Conservation (phyloP, 129 eudicot genomes). For the Chrysanthemum lavandulifolium region DNA sequence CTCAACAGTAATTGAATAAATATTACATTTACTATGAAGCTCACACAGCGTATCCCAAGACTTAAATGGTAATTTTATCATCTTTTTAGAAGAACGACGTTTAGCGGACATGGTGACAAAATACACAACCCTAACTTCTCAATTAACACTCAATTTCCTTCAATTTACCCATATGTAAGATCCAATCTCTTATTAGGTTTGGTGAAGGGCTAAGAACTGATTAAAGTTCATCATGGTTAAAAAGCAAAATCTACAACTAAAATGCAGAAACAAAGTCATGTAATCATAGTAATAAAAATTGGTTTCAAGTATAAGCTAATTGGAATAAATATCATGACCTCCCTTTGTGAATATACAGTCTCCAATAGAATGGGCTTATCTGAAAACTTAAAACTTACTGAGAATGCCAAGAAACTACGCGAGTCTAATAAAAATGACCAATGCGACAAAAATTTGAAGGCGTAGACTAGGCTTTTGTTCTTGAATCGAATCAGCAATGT, state of each 20-base stretch:
- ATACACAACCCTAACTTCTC: too few species aligned
- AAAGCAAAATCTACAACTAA: conserved; percentile 12
- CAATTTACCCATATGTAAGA: too few species aligned
- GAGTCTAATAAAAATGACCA: conserved; percentile 17
- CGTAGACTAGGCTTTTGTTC: conserved; percentile 7
- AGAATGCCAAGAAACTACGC: conserved; percentile 9
- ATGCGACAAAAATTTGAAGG: conserved; percentile 20
- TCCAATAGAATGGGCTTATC: conserved; percentile 21
- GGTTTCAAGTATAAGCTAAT: neutral
- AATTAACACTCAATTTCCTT: too few species aligned
- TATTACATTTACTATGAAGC: too few species aligned
- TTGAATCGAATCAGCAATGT: conserved; percentile 6
- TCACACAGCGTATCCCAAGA: too few species aligned
- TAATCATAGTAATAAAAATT: neutral
- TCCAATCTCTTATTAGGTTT: neutral
- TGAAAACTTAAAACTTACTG: conserved; percentile 19
- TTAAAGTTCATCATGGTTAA: neutral
- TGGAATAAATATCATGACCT: conserved; percentile 13
- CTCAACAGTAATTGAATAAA: too few species aligned
- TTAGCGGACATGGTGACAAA: too few species aligned
- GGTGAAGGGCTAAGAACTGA: neutral
- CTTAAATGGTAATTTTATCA: too few species aligned
- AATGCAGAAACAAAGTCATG: conserved; percentile 23
- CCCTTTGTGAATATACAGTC: conserved; percentile 19
- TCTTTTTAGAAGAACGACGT: too few species aligned